Conservation (phyloP, 176 grass and related monocot species). For the Cenchrus fungigraminus region DNA sequence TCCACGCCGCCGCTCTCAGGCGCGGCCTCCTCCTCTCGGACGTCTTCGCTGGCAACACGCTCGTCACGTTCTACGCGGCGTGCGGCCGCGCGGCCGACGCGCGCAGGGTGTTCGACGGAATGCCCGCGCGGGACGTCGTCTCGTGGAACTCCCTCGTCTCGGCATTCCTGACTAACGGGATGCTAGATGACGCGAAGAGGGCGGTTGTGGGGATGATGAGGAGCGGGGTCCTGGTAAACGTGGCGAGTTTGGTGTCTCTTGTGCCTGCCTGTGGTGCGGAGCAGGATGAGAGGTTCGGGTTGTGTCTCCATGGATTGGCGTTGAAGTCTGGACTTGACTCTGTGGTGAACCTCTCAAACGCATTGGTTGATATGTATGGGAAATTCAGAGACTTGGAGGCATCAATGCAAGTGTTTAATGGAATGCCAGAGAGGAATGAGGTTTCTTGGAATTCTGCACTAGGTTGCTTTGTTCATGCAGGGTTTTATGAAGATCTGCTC, state of each 20-base stretch:
- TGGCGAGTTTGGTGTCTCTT: conserved; percentile 61
- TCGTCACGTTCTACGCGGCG: conserved; percentile 63
- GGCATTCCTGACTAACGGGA: conserved; percentile 41
- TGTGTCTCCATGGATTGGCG: conserved; percentile 56
- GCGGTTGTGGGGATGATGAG: conserved; percentile 51
- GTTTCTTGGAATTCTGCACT: conserved; percentile 89
- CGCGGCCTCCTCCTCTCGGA: conserved; percentile 49
- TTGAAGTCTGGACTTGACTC: conserved; percentile 59
- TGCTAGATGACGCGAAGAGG: conserved; percentile 40
- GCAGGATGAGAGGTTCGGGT: conserved; percentile 59
- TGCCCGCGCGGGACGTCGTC: conserved; percentile 59
- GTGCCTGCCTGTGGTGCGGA: conserved; percentile 64
- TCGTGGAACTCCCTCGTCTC: conserved; percentile 87
- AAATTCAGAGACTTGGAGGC: conserved; percentile 56
- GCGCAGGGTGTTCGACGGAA: conserved; percentile 68
- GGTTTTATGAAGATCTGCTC: conserved; percentile 49
- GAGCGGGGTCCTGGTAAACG: conserved; percentile 45
- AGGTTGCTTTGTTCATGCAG: conserved; percentile 61
- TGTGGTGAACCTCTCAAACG: conserved; percentile 59
- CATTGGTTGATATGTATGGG: conserved; percentile 78
- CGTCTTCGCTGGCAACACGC: conserved; percentile 75
- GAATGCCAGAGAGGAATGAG: conserved; percentile 56
- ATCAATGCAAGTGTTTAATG: conserved; percentile 52
- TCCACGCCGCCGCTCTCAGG: conserved; percentile 64
- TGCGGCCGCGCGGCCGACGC: conserved; percentile 29